Evolutionary conservation across 2,329 filamentous ascomycete genomes (phyloP), one percentile per base, ranked within the genome.

Genomic region (Curvularia verruculosa): DNA sequence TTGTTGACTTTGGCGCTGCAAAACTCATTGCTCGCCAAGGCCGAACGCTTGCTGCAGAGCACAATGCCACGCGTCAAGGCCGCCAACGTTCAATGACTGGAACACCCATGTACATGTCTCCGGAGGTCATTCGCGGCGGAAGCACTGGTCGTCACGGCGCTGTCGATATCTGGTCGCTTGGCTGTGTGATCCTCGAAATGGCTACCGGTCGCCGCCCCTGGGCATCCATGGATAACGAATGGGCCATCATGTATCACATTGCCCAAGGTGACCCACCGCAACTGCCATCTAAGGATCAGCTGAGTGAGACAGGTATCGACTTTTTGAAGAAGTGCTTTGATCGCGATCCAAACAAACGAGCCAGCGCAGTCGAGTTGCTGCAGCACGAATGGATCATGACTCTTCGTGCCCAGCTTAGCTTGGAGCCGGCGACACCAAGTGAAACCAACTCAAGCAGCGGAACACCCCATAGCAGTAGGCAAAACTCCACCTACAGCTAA

Each of bases 171-270:
- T 99, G 94, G 94, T 97, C 93, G 2, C 84, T 99, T 2, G 94
- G 95, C 52, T 99, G 95, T 73, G 95, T 99, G 36, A 91, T 99
- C 64, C 85, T 97, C 40, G 95, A 99, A 77, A 98, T 99, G 94
- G 92, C 92, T 3, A 99, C 95, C 0, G 95, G 95, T 19, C 87
- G 92, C 60, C 87, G 94, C 15, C 95, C 95, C 1, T 99, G 95
- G 95, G 92, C 92, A 24, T 92, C 89, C 63, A 87, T 98, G 45
- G 95, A 99, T 80, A 99, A 99, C 74, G 95, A 99, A 77, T 99
- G 93, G 92, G 95, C 95, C 40, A 98, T 99, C 80, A 99, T 99
- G 95, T 99, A 97, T 84, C 98, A 98, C 81, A 99, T 99, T 71
- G 95, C 95, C 1, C 94, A 96, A 74, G 95, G 95, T 63, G 96